phyloP scores from a whole-genome alignment of 768 basidiomycete genomes.

The Gymnopilus dilepis region DNA sequence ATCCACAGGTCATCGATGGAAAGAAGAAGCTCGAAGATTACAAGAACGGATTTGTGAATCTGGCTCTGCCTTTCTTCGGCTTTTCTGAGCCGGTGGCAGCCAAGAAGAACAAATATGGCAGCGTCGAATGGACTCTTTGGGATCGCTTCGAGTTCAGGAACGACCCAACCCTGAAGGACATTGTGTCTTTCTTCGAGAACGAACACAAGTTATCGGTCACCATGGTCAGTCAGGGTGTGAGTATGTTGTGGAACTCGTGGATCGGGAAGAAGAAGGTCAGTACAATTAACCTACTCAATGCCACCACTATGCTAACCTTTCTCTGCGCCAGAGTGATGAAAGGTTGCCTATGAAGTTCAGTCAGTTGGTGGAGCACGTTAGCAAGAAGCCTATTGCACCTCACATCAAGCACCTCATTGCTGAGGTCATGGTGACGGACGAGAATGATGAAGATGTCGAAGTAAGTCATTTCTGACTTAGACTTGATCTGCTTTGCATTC shows the following conservation, averaged over 20 bases:
- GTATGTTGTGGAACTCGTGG: conserved; percentile 98
- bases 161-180: conserved; percentile 86
- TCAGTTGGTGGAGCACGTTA: conserved; percentile 89
- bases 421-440: conserved; percentile 94
- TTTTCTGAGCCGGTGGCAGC: conserved; percentile 98
- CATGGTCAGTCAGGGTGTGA: conserved; percentile 98
- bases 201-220: conserved; percentile 86
- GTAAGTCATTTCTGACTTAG: conserved; percentile 42
- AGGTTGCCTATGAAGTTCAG: conserved; percentile 89
- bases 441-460: conserved; percentile 94
- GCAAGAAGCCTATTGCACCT: conserved; percentile 90
- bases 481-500: not conserved
- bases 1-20: conserved; percentile 88
- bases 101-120: conserved; percentile 84
- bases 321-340: conserved; percentile 71
- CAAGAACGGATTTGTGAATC: conserved; percentile 98
- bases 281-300: conserved; percentile 4
- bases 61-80: conserved; percentile 97
- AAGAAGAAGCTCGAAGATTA: conserved; percentile 93
- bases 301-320: not conserved
- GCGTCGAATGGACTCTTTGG: conserved; percentile 96
- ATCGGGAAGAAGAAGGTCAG: conserved; percentile 90
- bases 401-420: conserved; percentile 86
- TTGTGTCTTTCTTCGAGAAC: conserved; percentile 83
- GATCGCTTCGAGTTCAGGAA: conserved; percentile 93